These are phyloP conservation scores for Eucalyptus erythrocorys DNA, from an alignment of 345 rosid genomes.

Conservation along the genomic window DNA sequence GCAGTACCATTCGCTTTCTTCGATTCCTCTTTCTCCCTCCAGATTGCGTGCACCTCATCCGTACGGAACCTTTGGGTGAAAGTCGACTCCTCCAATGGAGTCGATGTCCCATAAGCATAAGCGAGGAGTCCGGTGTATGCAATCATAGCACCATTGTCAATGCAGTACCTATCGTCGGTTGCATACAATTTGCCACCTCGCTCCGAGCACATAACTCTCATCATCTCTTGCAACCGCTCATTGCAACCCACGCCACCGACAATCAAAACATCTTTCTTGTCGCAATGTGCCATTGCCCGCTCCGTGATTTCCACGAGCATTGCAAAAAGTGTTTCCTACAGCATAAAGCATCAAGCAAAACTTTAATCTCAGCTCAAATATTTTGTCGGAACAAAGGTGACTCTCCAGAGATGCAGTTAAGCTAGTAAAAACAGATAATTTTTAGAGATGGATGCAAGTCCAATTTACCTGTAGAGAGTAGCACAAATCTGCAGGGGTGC, in stretches of 20 bases:
- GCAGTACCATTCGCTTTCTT: neutral
- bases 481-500: constrained; percentile 91
- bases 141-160: constrained; percentile 97
- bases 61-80: constrained; percentile 93
- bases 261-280: constrained; percentile 79
- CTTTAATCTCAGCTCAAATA: neutral
- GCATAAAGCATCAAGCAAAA: neutral
- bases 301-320: constrained; percentile 98
- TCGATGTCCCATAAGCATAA: constrained; percentile 52
- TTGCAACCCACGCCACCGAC: constrained; percentile 98
- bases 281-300: constrained; percentile 97
- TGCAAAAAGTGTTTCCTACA: constrained; percentile 78
- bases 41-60: constrained; percentile 85
- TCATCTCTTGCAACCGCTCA: constrained; percentile 91
- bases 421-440: neutral
- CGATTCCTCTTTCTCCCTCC: constrained; percentile 51
- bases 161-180: constrained; percentile 83
- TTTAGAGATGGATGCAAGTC: neutral
- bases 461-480: constrained; percentile 76
- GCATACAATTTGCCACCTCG: constrained; percentile 79
- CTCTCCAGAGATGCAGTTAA: neutral
- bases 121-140: constrained; percentile 92
- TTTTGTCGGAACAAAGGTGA: neutral
- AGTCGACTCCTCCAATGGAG: constrained; percentile 73
- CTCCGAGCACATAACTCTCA: constrained; percentile 90